Base-by-base conservation (phyloP, 2,329 filamentous ascomycete genomes). In the Verticillium nonalfalfae region DNA sequence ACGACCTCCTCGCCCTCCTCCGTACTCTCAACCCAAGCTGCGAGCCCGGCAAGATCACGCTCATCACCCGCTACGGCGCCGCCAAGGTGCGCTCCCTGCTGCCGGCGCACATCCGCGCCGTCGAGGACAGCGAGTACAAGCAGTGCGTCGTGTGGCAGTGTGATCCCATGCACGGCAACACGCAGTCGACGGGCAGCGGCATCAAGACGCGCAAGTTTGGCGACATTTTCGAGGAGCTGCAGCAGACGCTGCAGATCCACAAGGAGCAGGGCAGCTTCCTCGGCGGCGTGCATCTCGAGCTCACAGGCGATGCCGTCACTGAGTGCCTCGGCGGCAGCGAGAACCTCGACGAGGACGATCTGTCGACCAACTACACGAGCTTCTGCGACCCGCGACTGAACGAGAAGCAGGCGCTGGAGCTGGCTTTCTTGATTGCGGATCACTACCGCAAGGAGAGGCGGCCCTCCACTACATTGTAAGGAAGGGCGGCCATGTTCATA, bases 91-190 rank as follows among this genome's bases (percentile, higher is more conserved):
- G 85, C 58, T 76, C 83, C 5, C 85, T 96, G 65, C 84, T 99
- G 0, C 91, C 93, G 0, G 81, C 79, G 9, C 95, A 98, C 75
- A 98, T 99, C 72, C 86, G 90, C 67, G 92, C 91, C 40, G 94
- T 99, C 33, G 90, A 95, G 74, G 82, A 82, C 68, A 93, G 90
- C 61, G 92, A 88, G 75, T 87, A 86, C 75, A 74, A 74, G 56
- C 75, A 80, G 58, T 77, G 75, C 26, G 92, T 96, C 4, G 91
- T 97, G 68, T 98, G 94, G 94, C 95, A 98, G 78, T 98, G 94
- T 77, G 95, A 99, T 76, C 95, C 95, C 26, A 99, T 99, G 95
- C 95, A 99, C 77, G 95, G 95, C 65, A 90, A 90, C 76, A 89
- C 86, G 40, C 78, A 82, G 54, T 83, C 85, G 21, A 94, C 91